Base-by-base conservation (phyloP, 2,329 filamentous ascomycete species). In the Amphichorda felina region DNA sequence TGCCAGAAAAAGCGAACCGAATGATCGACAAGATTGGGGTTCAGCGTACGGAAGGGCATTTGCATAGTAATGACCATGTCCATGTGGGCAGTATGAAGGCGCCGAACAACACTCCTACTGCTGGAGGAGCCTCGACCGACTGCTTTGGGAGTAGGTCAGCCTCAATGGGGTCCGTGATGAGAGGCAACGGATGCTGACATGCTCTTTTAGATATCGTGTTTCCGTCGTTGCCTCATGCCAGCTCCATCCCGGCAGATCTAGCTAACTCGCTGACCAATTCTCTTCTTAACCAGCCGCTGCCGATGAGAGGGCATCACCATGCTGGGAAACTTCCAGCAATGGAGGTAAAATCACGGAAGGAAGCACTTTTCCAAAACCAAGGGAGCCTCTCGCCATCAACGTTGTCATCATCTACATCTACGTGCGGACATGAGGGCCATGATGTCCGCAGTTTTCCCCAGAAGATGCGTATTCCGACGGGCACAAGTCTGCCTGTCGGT, bases 231-330 rank as follows among this genome's bases (percentile, higher is more conserved):
- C 33, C 41, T 8, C 34, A 48, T 21, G 37, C 38, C 15, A 27
- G 40, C 15, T 34, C 34, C 5, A 38, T 54, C 4, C 43, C 51
- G 2, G 38, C 53, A 3, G 60, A 63, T 24, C 47, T 68, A 4
- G 57, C 61, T 5, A 54, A 55, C 5, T 57, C 61, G n/a, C 50
- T 70, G 35, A 64, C 64, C 0, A 57, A 63, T 37, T 68, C 66
- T 1, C 48, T 72, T 27, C 51, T 71, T 19, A 68, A 66, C 33
- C 66, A 70, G 35, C 60, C 65, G 9, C 49, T 57, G 21, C 56
- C 61, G 0, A 45, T 61, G 3, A 53, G 59, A 4, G 39, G 53
- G 4, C 54, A 54, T 11, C 44, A 51, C 8, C 42, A 53, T 13
- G 46, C 43, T n/a, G 47, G 51, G 30, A 39, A 45, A 3, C 40